Percentiles rank a stretch among this genome's conserved stretches.
phyloP scores from a whole-genome alignment of 176 grass and related monocot species.

The Cenchrus purpureus region DNA sequence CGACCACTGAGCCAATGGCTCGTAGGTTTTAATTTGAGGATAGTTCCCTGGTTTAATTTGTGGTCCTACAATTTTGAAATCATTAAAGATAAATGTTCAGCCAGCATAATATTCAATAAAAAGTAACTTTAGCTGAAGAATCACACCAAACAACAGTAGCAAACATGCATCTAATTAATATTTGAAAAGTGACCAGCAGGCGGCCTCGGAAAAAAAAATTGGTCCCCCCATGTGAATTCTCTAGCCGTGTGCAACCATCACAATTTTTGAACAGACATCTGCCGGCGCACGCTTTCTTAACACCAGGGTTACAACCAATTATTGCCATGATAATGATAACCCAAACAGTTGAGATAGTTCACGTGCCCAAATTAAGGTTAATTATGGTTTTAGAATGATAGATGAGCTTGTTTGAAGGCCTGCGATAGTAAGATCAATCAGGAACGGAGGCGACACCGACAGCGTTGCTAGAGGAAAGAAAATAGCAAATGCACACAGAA shows the following conservation, averaged over 20 bases:
- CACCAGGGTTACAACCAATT: background rate
- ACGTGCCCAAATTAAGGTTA: background rate
- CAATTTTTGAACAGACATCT: background rate
- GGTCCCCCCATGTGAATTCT: background rate
- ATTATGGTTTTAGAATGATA: background rate
- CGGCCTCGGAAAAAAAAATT: background rate
- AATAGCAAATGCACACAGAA: too few species aligned
- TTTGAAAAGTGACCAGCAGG: background rate
- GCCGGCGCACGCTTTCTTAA: background rate
- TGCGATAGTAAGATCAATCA: background rate
- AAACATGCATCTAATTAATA: background rate
- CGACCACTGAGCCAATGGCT: too few species aligned
- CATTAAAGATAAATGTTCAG: too few species aligned
- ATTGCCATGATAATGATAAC: background rate
- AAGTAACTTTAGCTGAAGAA: background rate
- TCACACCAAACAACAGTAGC: background rate
- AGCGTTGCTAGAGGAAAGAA: too few species aligned
- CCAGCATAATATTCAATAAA: too few species aligned
- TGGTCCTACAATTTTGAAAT: too few species aligned
- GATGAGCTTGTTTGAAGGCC: background rate
- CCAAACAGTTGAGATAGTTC: background rate
- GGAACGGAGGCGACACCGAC: too few species aligned
- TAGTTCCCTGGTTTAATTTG: too few species aligned
- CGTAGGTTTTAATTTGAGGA: too few species aligned
- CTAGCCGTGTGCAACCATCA: background rate